These are phyloP conservation scores for Amanita jacksonii DNA, from an alignment of 768 basidiomycete species.

Conservation along the genomic window DNA sequence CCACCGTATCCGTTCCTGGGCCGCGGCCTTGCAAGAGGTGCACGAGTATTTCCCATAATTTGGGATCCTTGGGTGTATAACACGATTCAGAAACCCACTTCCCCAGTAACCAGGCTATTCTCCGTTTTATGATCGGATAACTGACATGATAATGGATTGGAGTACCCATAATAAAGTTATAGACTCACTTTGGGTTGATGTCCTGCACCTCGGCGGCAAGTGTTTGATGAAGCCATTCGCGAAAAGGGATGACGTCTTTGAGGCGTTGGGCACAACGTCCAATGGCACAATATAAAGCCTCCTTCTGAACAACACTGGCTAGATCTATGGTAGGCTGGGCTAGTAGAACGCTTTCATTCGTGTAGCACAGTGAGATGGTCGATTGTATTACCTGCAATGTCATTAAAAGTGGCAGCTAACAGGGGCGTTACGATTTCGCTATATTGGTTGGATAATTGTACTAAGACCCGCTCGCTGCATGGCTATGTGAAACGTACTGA, in stretches of 20 bases:
- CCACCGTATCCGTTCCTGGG: slow-evolving; percentile 70
- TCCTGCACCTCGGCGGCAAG: slow-evolving; percentile 51
- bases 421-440: slow-evolving; percentile 59
- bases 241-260: slow-evolving; percentile 55
- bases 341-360: slow-evolving; percentile 12
- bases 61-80: slow-evolving; percentile 44
- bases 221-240: slow-evolving; percentile 56
- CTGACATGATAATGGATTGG: slow-evolving; percentile 26
- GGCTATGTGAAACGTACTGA: slow-evolving; percentile 47
- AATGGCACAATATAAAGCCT: slow-evolving; percentile 81
- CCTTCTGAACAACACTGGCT: slow-evolving; percentile 60
- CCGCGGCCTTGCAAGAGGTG: slow-evolving; percentile 66
- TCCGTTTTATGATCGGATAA: slow-evolving; percentile 87
- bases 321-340: slow-evolving; percentile 45
- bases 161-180: background rate
- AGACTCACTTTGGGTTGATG: slow-evolving; percentile 45
- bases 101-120: slow-evolving; percentile 91
- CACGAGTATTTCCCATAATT: slow-evolving; percentile 74
- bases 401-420: slow-evolving; percentile 48
- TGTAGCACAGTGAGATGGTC: slow-evolving; percentile 3
- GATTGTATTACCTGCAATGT: slow-evolving; percentile 43
- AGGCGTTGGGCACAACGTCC: slow-evolving; percentile 70
- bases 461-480: slow-evolving; percentile 87
- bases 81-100: slow-evolving; percentile 76
- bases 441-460: slow-evolving; percentile 68